Evolutionary conservation across 495 filamentous ascomycete genomes (phyloP).

Genomic region (Cryomyces minteri): DNA sequence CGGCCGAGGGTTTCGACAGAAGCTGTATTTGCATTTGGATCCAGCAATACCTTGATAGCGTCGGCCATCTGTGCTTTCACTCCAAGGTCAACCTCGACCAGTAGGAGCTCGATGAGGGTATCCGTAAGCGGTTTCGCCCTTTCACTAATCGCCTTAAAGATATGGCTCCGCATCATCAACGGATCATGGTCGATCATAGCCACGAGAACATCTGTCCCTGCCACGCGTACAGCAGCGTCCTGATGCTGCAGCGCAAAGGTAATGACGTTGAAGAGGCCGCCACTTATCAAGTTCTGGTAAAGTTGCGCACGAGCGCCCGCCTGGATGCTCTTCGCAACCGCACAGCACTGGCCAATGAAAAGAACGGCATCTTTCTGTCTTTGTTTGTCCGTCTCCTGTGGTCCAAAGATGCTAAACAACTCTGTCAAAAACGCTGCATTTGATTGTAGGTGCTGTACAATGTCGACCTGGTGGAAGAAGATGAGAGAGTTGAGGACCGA

Average conservation of each 20-base stretch:
- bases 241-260: constrained; percentile 74
- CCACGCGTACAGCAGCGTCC: constrained; percentile 73
- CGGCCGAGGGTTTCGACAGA: constrained; percentile 44
- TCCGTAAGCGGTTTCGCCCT: constrained; percentile 78
- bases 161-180: constrained; percentile 77
- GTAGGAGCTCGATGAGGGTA: constrained; percentile 78
- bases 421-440: constrained; percentile 65
- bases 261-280: constrained; percentile 79
- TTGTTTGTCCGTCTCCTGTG: constrained; percentile 38
- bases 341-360: constrained; percentile 92
- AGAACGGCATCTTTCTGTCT: constrained; percentile 87
- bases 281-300: constrained; percentile 74
- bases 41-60: constrained; percentile 83
- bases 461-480: constrained; percentile 97
- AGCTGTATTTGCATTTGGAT: constrained; percentile 42
- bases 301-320: constrained; percentile 57
- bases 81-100: constrained; percentile 80
- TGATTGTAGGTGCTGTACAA: constrained; percentile 75
- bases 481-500: constrained; percentile 95
- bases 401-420: constrained; percentile 74
- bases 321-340: constrained; percentile 87
- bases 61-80: constrained; percentile 94
- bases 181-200: constrained; percentile 94
- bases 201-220: constrained; percentile 83
- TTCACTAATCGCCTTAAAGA: constrained; percentile 78